Conservation (phyloP, 2,329 filamentous ascomycete species). For the Botrytis porri region DNA sequence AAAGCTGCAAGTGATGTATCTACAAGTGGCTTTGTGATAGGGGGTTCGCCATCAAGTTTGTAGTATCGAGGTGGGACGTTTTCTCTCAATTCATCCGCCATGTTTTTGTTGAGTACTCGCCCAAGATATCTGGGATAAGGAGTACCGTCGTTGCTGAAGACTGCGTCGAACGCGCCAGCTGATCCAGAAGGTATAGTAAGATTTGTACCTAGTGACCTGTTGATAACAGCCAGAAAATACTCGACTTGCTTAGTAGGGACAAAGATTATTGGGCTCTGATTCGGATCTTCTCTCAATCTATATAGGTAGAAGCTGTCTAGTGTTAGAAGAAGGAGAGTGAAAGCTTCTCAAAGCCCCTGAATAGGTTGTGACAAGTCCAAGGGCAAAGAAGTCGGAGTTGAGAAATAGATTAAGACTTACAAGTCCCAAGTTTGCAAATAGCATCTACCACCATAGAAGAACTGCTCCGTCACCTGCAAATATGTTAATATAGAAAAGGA, state of each 20-base stretch:
- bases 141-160: constrained; percentile 58
- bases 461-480: background rate
- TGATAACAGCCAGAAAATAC: constrained; percentile 62
- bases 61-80: constrained; percentile 37
- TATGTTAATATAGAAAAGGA: constrained; percentile 20
- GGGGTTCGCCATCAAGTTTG: constrained; percentile 33
- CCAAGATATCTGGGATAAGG: constrained; percentile 68
- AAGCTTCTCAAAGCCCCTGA: background rate
- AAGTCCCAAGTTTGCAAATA: constrained; percentile 68
- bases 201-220: constrained; percentile 51
- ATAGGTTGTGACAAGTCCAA: background rate
- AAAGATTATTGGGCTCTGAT: constrained; percentile 59
- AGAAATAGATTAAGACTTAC: constrained; percentile 48
- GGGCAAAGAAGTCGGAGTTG: constrained; percentile 1
- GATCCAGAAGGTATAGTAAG: constrained; percentile 57
- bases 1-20: constrained; percentile 47
- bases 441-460: constrained; percentile 56
- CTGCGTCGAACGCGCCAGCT: constrained; percentile 55
- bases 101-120: constrained; percentile 47
- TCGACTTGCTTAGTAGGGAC: constrained; percentile 66
- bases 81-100: constrained; percentile 27
- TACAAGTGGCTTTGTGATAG: constrained; percentile 33
- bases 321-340: background rate
- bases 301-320: constrained; percentile 63
- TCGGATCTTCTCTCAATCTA: constrained; percentile 45